Evolutionary conservation across 2,329 filamentous ascomycete species (phyloP), one percentile per base, ranked within the genome.

Genomic region (Alternaria infectoria): DNA sequence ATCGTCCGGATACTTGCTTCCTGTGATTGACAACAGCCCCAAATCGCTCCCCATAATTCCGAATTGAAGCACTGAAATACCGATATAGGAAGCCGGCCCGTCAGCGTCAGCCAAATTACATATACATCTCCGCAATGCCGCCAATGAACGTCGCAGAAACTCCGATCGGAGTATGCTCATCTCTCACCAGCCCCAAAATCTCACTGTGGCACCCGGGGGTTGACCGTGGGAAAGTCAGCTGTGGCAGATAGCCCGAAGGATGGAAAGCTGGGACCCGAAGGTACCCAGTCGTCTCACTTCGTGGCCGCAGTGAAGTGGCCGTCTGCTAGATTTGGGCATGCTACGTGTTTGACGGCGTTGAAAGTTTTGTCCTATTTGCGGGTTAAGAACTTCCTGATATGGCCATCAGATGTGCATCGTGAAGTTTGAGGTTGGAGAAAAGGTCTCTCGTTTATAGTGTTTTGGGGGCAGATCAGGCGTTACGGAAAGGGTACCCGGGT

Each of bases 81-180:
- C 60, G 44, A 40, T 56, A 32, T 51, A 65, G 57, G 50, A 57
- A 59, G 30, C 46, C 46, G 30, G 57, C n/a, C 57, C 60, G 60
- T 64, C 57, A 68, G 60, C 66, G 60, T 23, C 15, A 54, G 47
- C 47, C 47, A 45, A 47, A 43, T 46, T 56, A 15, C 21, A 54
- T 17, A 17, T 21, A 21, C 15, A 45, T 15, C 25, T 52, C 43
- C 54, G 44, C 50, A 59, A 47, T 58, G 50, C 59, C 52, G 49
- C 65, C 65, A 67, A 67, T 67, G 15, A 30, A 19, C 12, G 26
- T 8, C 17, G 15, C 23, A 25, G 15, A 25, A 51, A 47, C 57
- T 57, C 47, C 52, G 51, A 19, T 52, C 26, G 26, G 51, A 54
- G 17, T 28, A 50, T n/a, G 44, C 45, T 56, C 46, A 28, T 44